Base-by-base conservation (phyloP, 1,284 basidiomycete species). In the Lignosus rhinocerotis region DNA sequence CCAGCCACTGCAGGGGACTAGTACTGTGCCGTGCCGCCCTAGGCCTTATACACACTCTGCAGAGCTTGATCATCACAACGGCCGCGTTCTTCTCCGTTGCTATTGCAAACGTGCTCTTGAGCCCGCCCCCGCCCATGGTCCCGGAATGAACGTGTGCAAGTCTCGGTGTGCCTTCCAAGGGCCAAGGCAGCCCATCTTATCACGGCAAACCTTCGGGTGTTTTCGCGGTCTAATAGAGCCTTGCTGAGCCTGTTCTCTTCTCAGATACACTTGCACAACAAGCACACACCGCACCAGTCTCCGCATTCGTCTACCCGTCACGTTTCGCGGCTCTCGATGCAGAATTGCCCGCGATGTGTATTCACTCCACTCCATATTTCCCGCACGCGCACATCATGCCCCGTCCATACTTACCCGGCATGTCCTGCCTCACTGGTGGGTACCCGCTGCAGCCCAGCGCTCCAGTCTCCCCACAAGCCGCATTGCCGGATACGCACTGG, bases 41-140 rank as follows among this genome's bases (percentile, higher is more conserved):
- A n/a, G n/a, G n/a, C n/a, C n/a, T n/a, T n/a, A n/a, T n/a, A n/a
- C 25, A 25, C 25, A 25, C 25, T 25, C 2, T 25, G 25, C 25
- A 25, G 25, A 25, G 25, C n/a, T n/a, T n/a, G n/a, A n/a, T n/a
- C 25, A 25, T 25, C 2, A 25, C 25, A 2, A 4, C 25, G 4
- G 25, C 25, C 2, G 25, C 25, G 25, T 25, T 25, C 25, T 25
- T 12, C 49, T 17, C 36, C 44, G 41, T 45, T 52, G 30, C 39
- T 50, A 36, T 48, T 44, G 62, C 66, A 48, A 67, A 67, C 66
- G 66, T 67, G 66, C 48, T 57, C 25, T 25, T 25, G 25, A 25
- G 25, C 25, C 51, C 58, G 55, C 60, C 45, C 56, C 49, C 43
- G 45, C 25, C 21, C 42, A 25, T 25, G 2, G 25, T 41, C 16